Evolutionary conservation across 495 filamentous ascomycete species (phyloP).

Genomic region (Letharia columbiana): DNA sequence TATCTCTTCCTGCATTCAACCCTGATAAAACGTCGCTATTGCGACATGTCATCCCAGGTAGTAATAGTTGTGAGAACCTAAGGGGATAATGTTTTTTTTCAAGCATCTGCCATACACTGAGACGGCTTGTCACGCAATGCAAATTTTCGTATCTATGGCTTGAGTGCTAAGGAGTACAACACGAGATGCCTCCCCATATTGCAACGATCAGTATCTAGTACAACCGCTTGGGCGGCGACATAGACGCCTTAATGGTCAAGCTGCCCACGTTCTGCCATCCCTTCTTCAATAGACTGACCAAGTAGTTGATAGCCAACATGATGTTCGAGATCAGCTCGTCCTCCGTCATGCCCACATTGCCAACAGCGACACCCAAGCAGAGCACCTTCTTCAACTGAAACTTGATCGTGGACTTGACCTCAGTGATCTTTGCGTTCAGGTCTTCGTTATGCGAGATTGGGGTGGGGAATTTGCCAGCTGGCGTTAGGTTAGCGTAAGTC

Average conservation of each 20-base stretch:
- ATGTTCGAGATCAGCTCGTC: constrained; percentile 95
- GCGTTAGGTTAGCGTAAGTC: constrained; percentile 21
- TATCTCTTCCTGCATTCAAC: neutral
- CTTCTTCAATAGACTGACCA: constrained; percentile 98
- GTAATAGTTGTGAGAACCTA: neutral
- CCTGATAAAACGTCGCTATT: neutral
- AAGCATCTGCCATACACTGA: neutral
- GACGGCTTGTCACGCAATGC: neutral
- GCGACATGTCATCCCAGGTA: neutral
- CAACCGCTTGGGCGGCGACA: constrained; percentile 92
- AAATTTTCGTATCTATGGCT: neutral
- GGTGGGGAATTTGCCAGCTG: constrained; percentile 98
- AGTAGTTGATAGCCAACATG: constrained; percentile 98
- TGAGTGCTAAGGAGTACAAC: neutral
- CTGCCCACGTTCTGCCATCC: constrained; percentile 99
- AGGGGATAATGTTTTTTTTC: neutral
- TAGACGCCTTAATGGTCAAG: constrained; percentile 98
- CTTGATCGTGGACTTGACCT: constrained; percentile 99
- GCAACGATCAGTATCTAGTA: constrained; percentile 52
- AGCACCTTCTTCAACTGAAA: constrained; percentile 99
- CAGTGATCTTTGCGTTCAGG: constrained; percentile 83
- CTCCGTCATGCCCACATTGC: constrained; percentile 94
- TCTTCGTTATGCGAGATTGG: constrained; percentile 94
- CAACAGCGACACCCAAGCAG: constrained; percentile 97
- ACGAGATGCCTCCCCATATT: neutral